phyloP scores from a whole-genome alignment of 129 eudicot genomes.

The Artemisia annua region DNA sequence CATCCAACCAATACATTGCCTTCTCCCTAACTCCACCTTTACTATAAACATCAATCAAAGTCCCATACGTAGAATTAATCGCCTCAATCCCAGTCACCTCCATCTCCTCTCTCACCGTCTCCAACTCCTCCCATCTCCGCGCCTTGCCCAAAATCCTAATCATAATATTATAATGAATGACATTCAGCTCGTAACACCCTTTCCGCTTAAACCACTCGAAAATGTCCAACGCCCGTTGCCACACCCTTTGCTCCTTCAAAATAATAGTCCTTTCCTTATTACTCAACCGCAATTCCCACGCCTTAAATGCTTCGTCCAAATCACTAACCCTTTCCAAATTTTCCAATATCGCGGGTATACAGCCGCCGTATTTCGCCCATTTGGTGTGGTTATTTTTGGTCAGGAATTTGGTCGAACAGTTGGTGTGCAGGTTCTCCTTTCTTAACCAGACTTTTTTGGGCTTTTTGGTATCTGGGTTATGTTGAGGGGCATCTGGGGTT shows the following conservation, averaged over 20 bases:
- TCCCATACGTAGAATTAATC: slow-evolving; percentile 79
- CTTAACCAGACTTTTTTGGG: not conserved
- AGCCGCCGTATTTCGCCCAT: slow-evolving; percentile 75
- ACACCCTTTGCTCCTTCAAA: slow-evolving; percentile 76
- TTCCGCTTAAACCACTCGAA: slow-evolving; percentile 82
- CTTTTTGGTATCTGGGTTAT: slow-evolving; percentile 15
- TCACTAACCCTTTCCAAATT: slow-evolving; percentile 52
- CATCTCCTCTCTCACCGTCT: slow-evolving; percentile 72
- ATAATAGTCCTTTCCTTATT: slow-evolving; percentile 78
- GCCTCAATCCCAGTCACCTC: slow-evolving; percentile 42
- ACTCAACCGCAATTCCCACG: slow-evolving; percentile 64
- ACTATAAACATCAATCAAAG: slow-evolving; percentile 85
- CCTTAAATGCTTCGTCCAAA: slow-evolving; percentile 72
- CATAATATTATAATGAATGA: slow-evolving; percentile 85
- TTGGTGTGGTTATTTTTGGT: slow-evolving; percentile 41
- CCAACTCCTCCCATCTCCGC: slow-evolving; percentile 58
- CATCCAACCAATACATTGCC: slow-evolving; percentile 59
- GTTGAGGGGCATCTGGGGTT: slow-evolving; percentile 15
- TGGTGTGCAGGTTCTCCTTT: slow-evolving; percentile 27
- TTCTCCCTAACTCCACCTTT: slow-evolving; percentile 71
- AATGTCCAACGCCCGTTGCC: slow-evolving; percentile 82
- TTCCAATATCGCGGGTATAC: slow-evolving; percentile 60
- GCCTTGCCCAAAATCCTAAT: slow-evolving; percentile 68
- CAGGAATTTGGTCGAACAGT: slow-evolving; percentile 28
- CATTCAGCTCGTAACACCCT: slow-evolving; percentile 83